Conservation (phyloP, 768 basidiomycete species). For the Pulveroboletus sp. region DNA sequence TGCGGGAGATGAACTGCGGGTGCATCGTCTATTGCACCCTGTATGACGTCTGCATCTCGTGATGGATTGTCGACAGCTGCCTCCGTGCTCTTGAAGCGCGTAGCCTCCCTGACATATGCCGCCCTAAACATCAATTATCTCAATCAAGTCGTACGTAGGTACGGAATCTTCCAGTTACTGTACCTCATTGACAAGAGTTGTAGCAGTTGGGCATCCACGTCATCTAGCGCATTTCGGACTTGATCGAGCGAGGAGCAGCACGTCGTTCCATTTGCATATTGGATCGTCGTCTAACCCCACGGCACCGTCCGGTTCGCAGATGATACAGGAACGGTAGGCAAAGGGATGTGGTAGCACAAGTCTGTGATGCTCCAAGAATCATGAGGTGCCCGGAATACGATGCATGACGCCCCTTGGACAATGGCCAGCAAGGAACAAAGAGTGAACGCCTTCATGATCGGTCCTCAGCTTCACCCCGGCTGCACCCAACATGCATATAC, state of each 20-base stretch:
- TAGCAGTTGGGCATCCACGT: conserved; percentile 17
- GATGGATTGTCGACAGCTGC: conserved; percentile 8
- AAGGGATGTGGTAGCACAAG: conserved; percentile 16
- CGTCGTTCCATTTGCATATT: conserved; percentile 17
- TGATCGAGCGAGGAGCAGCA: conserved; percentile 24
- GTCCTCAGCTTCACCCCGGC: background rate
- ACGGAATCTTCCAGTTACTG: too few relatives aligned
- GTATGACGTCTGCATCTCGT: conserved; percentile 17
- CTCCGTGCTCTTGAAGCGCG: conserved; percentile 22
- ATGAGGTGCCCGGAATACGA: background rate
- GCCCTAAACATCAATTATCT: conserved; percentile 1
- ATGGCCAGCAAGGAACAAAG: too few relatives aligned
- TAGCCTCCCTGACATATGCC: conserved; percentile 23
- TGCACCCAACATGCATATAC: too few relatives aligned
- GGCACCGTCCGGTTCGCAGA: conserved; percentile 17
- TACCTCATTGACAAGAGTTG: conserved; percentile 19
- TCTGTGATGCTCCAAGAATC: background rate
- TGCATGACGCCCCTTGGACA: background rate
- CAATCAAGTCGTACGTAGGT: background rate
- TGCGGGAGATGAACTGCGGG: conserved; percentile 17
- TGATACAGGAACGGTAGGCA: conserved; percentile 13
- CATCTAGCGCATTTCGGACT: conserved; percentile 14
- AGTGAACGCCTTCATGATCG: conserved; percentile 1
- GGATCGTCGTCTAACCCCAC: conserved; percentile 21
- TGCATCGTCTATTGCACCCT: conserved; percentile 17